Conservation (phyloP, 495 filamentous ascomycete genomes). For the Hypomontagnella monticulosa region DNA sequence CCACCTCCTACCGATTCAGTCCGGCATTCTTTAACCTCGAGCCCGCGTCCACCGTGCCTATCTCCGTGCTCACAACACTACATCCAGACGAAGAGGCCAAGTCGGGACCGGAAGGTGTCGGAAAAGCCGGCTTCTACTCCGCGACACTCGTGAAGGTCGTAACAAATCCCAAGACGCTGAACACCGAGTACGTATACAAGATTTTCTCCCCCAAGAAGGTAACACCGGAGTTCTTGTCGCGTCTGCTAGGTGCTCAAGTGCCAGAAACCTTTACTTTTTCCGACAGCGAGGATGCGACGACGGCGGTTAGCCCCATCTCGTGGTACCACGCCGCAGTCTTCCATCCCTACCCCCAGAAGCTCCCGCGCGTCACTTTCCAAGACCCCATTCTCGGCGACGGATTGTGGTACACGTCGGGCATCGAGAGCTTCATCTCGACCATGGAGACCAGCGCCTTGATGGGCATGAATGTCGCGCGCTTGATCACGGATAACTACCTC, state of each 20-base stretch:
- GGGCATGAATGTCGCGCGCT: conserved; percentile 90
- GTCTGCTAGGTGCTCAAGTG: conserved; percentile 58
- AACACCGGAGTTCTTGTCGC: conserved; percentile 69
- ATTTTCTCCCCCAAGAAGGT: conserved; percentile 85
- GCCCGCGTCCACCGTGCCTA: conserved; percentile 64
- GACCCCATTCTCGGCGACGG: conserved; percentile 72
- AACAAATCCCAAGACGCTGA: conserved; percentile 61
- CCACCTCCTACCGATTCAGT: conserved; percentile 75
- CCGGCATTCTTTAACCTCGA: conserved; percentile 74
- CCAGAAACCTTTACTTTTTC: conserved; percentile 47
- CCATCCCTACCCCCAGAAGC: conserved; percentile 84
- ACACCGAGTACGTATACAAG: conserved; percentile 88
- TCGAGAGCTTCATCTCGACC: conserved; percentile 94
- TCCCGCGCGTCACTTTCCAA: conserved; percentile 88
- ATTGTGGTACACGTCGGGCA: conserved; percentile 91
- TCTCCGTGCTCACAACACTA: conserved; percentile 84
- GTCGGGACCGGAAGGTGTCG: conserved; percentile 64
- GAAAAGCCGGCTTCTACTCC: conserved; percentile 83
- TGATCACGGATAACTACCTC: conserved; percentile 71
- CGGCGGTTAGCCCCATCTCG: conserved; percentile 63
- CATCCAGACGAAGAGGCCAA: conserved; percentile 62
- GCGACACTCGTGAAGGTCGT: conserved; percentile 79
- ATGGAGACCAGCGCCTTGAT: conserved; percentile 98
- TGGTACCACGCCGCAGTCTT: conserved; percentile 80
- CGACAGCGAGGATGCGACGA: conserved; percentile 1